Base-by-base conservation (phyloP, 2,329 filamentous ascomycete species). In the Akanthomyces dipterigenus region DNA sequence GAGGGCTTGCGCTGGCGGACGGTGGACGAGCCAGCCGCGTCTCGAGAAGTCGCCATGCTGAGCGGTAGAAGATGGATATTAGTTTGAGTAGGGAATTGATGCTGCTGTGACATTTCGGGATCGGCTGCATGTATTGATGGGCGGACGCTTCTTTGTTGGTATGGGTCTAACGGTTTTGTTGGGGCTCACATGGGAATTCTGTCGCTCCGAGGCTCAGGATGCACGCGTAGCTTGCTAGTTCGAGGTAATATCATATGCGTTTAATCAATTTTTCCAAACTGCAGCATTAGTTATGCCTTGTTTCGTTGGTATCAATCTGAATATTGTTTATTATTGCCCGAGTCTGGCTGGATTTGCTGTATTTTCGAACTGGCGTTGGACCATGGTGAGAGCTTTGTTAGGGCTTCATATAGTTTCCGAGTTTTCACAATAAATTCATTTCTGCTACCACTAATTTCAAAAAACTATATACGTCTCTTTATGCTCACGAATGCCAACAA, bases 101-200 rank as follows among this genome's bases (percentile, higher is more conserved):
- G 36, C 11, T 53, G 18, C 18, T 20, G n/a, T 7, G 34, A 3
- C 14, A 40, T 31, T 20, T 14, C 48, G 48, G 43, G 18, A 34
- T 34, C 16, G 11, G 28, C n/a, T 20, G 38, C 36, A 49, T 40
- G 20, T 58, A 45, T 28, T 34, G 40, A 54, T 54, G 57, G 40
- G 28, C 18, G 26, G 40, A 5, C 18, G 22, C 26, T 43, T 46
- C 14, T 56, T 51, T 62, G 60, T 56, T 57, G 46, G 60, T 34
- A 48, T 49, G 58, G 50, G 42, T 61, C 42, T 54, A 28, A 31
- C 3, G 7, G 48, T 55, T 71, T 70, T 71, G 69, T 71, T 71
- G 69, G 69, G 69, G 69, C 67, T 62, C 69, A 71, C 68, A 71
- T 71, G 69, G 56, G 31, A 65, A 68, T 67, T 66, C 45, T 45